A percentile compares a stretch with the other conserved stretches of the same genome.
Conservation (phyloP, 2,329 filamentous ascomycete genomes). For the Curvularia spicifera region DNA sequence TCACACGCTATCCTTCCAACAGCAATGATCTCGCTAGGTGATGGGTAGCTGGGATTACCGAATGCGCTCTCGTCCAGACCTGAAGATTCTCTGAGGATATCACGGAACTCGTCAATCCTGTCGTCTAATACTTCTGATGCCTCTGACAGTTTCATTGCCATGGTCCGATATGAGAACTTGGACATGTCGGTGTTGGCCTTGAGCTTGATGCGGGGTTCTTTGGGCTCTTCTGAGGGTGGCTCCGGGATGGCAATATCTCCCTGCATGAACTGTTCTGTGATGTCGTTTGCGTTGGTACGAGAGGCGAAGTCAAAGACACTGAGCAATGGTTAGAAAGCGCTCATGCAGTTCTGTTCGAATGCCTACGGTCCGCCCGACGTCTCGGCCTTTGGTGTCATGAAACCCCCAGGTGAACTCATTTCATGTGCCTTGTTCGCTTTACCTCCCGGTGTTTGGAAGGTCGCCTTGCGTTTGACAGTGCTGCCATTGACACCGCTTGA, state of each 20-base stretch:
- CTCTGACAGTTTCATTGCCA: conserved; percentile 94
- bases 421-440: conserved; percentile 52
- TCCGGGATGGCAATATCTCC: conserved; percentile 71
- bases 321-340: conserved; percentile 19
- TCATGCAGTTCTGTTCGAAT: not conserved
- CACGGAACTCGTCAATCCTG: conserved; percentile 86
- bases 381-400: conserved; percentile 44
- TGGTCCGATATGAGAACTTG: conserved; percentile 88
- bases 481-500: conserved; percentile 53
- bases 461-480: conserved; percentile 61
- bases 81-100: conserved; percentile 75
- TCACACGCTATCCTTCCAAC: conserved; percentile 93
- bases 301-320: conserved; percentile 74
- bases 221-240: conserved; percentile 72
- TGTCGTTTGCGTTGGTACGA: conserved; percentile 78
- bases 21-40: conserved; percentile 84
- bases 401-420: conserved; percentile 59
- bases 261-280: conserved; percentile 80
- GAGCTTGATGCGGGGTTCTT: conserved; percentile 80
- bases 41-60: conserved; percentile 84
- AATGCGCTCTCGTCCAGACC: conserved; percentile 79
- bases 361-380: conserved; percentile 51
- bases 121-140: conserved; percentile 93
- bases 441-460: conserved; percentile 58
- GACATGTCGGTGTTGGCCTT: conserved; percentile 87